phyloP scores from a whole-genome alignment of 2,329 filamentous ascomycete genomes.

The Rhynchosporium graminicola region DNA sequence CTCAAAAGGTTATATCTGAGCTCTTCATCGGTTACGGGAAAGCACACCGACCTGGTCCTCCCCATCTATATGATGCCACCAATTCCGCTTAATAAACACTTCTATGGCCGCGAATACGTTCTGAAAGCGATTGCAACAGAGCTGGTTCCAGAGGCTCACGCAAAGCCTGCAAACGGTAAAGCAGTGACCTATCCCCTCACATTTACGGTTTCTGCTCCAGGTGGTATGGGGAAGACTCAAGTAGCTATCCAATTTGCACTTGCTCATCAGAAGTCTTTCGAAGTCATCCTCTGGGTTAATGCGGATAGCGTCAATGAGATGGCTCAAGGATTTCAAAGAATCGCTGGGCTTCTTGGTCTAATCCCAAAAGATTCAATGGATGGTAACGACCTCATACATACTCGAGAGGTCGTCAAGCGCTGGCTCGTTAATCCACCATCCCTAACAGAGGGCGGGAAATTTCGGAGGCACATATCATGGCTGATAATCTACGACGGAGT shows the following conservation, averaged over 20 bases:
- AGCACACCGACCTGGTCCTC: background rate
- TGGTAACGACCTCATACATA: background rate
- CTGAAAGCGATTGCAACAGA: background rate
- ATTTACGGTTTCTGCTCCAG: slow-evolving; percentile 31
- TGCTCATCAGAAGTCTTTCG: slow-evolving; percentile 33
- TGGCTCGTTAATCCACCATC: background rate
- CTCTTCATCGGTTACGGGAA: background rate
- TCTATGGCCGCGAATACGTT: background rate
- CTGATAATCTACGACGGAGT: slow-evolving; percentile 1
- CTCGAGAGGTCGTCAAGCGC: slow-evolving; percentile 1
- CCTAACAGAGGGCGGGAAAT: background rate
- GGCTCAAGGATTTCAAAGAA: background rate
- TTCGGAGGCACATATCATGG: background rate
- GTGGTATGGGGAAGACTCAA: slow-evolving; percentile 39
- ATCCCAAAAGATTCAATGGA: slow-evolving; percentile 1
- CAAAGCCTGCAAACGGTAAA: background rate
- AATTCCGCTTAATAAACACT: background rate
- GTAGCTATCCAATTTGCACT: slow-evolving; percentile 37
- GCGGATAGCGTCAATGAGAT: slow-evolving; percentile 30
- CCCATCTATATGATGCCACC: slow-evolving; percentile 1
- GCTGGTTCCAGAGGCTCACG: background rate
- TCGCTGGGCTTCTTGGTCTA: background rate
- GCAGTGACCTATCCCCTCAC: slow-evolving; percentile 6
- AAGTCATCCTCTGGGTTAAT: slow-evolving; percentile 40
- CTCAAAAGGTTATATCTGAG: background rate